Conservation (phyloP, 176 grass and related monocot genomes). For the Raddia guianensis region DNA sequence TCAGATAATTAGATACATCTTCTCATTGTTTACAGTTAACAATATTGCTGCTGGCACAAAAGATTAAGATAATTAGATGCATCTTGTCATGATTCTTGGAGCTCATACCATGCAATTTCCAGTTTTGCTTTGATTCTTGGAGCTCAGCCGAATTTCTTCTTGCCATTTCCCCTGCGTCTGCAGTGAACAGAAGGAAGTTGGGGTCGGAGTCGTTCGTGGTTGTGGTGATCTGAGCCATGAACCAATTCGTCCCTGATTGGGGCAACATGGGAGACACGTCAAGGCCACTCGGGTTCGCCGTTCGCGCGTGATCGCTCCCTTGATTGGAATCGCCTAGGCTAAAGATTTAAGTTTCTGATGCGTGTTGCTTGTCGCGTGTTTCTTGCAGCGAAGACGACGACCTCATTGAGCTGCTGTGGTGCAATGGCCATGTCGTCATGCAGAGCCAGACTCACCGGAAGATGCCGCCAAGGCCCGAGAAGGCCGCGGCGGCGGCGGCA, state of each 20-base stretch:
- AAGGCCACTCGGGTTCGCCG: slow-evolving; percentile 53
- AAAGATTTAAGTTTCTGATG: neutral
- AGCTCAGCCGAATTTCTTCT: neutral
- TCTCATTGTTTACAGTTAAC: neutral
- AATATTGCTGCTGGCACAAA: neutral
- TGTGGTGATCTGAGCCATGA: slow-evolving; percentile 56
- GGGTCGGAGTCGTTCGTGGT: neutral
- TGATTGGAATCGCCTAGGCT: neutral
- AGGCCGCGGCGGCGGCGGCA: neutral
- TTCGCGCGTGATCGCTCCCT: slow-evolving; percentile 28
- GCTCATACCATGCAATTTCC: neutral
- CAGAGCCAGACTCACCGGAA: slow-evolving; percentile 73
- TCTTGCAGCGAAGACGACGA: slow-evolving; percentile 63
- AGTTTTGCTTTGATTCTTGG: neutral
- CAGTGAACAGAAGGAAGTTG: neutral
- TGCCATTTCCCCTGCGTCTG: neutral
- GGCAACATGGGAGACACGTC: slow-evolving; percentile 57
- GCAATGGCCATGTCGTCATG: slow-evolving; percentile 82
- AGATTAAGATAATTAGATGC: neutral
- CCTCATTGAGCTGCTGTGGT: slow-evolving; percentile 87
- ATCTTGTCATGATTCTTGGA: neutral
- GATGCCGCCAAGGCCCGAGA: slow-evolving; percentile 47
- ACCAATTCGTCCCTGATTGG: slow-evolving; percentile 65
- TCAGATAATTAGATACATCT: neutral
- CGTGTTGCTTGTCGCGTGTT: neutral